Evolutionary conservation across 345 rosid genomes (phyloP).

Genomic region (Sisymbrium irio): DNA sequence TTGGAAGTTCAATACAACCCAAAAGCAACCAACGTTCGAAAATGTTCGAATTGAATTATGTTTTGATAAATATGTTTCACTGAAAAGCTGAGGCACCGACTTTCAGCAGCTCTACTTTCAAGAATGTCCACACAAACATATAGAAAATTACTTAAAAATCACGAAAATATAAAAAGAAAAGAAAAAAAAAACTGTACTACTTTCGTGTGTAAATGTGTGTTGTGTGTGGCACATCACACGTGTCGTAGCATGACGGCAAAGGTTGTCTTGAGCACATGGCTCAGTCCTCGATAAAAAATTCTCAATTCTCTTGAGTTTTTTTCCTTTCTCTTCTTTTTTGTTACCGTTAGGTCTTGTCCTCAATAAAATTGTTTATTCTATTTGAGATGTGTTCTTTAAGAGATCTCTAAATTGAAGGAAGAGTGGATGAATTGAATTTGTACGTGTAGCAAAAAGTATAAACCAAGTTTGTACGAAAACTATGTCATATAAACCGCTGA

Average conservation of each 20-base stretch:
- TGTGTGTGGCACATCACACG: constrained; percentile 22
- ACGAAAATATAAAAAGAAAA: background rate
- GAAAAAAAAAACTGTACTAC: background rate
- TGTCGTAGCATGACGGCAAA: constrained; percentile 40
- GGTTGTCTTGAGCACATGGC: constrained; percentile 36
- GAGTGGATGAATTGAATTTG: constrained; percentile 12
- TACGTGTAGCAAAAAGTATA: constrained; percentile 8
- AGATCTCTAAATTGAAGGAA: background rate
- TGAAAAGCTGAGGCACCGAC: constrained; percentile 37
- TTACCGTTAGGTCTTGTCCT: constrained; percentile 29
- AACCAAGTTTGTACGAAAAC: background rate
- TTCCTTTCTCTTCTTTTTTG: background rate
- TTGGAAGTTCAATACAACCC: constrained; percentile 3
- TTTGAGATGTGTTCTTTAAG: background rate
- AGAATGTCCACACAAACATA: constrained; percentile 28
- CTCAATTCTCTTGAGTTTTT: background rate
- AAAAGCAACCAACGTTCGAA: constrained; percentile 15
- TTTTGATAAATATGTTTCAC: background rate
- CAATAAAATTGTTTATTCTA: background rate
- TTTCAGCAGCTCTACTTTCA: constrained; percentile 26
- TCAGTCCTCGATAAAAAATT: background rate
- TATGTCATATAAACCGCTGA: background rate
- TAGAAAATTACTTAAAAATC: background rate
- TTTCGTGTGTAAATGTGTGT: constrained; percentile 20
- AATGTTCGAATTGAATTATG: background rate